These are phyloP conservation scores for Pestalotiopsis sp. DNA, from an alignment of 2,329 filamentous ascomycete species.

Conservation along the genomic window DNA sequence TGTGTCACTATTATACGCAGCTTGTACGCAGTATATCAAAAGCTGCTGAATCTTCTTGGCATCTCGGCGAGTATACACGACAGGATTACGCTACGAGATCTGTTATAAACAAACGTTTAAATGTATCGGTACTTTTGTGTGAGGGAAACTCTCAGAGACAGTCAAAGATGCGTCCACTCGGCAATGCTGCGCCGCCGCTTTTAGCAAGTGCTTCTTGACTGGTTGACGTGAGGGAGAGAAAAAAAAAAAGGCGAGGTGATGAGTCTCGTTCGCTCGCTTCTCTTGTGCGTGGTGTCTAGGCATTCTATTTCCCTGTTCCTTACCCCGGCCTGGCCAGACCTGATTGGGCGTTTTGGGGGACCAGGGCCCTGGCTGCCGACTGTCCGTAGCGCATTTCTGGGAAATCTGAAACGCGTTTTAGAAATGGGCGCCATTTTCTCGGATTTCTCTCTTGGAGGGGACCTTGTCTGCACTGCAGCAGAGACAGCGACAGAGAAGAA, in stretches of 20 bases:
- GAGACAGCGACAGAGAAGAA: neutral
- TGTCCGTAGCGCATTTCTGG: conserved; percentile 5
- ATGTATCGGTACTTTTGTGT: conserved; percentile 8
- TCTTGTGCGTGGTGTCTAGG: neutral
- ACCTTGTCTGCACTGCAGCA: neutral
- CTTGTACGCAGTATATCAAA: neutral
- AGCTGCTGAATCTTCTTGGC: neutral
- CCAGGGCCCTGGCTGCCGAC: conserved; percentile 4
- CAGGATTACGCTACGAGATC: neutral
- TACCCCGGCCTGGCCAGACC: neutral
- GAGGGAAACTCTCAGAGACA: neutral
- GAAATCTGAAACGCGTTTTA: conserved; percentile 8
- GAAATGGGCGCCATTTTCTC: conserved; percentile 7
- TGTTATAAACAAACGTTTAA: neutral
- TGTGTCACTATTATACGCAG: too few species aligned
- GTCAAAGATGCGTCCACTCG: conserved; percentile 1
- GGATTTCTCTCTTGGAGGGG: neutral
- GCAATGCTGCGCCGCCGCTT: neutral
- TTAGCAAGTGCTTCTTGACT: neutral
- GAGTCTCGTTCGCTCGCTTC: neutral
- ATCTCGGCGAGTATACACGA: neutral
- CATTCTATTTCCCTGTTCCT: neutral
- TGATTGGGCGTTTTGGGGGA: neutral
- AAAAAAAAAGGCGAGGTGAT: neutral
- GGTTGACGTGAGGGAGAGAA: neutral